Evolutionary conservation across 768 basidiomycete species (phyloP).

Genomic region (Lactarius vividus): DNA sequence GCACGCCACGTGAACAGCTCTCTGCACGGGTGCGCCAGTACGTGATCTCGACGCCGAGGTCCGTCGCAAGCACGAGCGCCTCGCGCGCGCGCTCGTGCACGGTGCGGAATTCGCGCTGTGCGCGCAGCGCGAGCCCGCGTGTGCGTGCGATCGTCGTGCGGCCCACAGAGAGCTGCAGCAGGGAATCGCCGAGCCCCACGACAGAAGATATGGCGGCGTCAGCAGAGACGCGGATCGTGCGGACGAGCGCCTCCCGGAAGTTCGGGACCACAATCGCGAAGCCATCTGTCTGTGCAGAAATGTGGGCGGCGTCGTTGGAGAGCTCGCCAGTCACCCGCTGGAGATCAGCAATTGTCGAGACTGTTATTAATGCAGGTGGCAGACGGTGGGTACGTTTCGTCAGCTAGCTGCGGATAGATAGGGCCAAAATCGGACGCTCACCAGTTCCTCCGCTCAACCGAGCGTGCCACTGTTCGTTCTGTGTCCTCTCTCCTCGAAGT

Average conservation of each 20-base stretch:
- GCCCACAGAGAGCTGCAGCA: background rate
- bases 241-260: background rate
- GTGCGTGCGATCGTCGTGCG: background rate
- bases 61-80: background rate
- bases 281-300: background rate
- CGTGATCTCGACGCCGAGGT: background rate
- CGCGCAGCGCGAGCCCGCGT: background rate
- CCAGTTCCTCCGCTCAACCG: background rate
- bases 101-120: constrained; percentile 1
- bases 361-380: background rate
- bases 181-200: background rate
- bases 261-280: background rate
- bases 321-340: background rate
- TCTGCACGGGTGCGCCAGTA: constrained; percentile 1
- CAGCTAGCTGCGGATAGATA: background rate
- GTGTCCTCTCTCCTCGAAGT: background rate
- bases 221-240: background rate
- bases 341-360: background rate
- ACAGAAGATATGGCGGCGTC: constrained; percentile 1
- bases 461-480: background rate
- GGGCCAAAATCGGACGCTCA: background rate
- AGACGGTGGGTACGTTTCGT: background rate
- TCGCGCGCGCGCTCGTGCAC: background rate
- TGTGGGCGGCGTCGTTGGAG: background rate
- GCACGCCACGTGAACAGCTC: background rate